Base-by-base conservation (phyloP, 2,329 filamentous ascomycete genomes). In the Bipolaris oryzae region DNA sequence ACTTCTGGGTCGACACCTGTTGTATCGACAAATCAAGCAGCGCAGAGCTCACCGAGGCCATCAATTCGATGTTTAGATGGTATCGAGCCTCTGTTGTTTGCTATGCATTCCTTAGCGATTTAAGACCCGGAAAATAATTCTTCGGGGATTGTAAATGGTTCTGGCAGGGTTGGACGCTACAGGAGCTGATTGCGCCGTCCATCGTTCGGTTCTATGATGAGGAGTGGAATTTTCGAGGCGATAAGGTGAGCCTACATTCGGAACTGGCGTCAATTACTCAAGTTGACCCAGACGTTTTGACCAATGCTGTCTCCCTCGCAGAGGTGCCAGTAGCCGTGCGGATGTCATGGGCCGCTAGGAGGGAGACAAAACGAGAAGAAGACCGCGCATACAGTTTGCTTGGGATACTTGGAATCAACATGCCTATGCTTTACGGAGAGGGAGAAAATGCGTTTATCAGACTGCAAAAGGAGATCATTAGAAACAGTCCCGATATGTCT, bases 11-110 rank as follows among this genome's bases (percentile, higher is more conserved):
- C 23, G 63, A 64, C 23, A 64, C 48, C 16, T 65, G 58, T 43
- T 62, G 60, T 39, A 66, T 63, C 48, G 55, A 67, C 48, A 65
- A 65, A 37, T 50, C 49, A 7, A 60, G 49, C 25, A 50, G 48
- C 37, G 50, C 58, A 1, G 53, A 65, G 35, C 49, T 62, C 6
- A n/a, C 37, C 20, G 50, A 64, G 44, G 57, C 62, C 6, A 63
- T 65, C 43, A 64, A 62, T 33, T 64, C 58, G 9, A 65, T 65
- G 55, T 62, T 38, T 31, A 25, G 28, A n/a, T 64, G 50, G 50
- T 64, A 64, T 33, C 21, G 45, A 16, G 34, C 55, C 11, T 44
- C 57, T 9, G 28, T 38, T 10, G 25, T 50, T 2, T 64, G 61
- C 37, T 58, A 46, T 33, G 61, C 39, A 5, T 53, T 37, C 35